Evolutionary conservation across 495 filamentous ascomycete genomes (phyloP).

Genomic region (Penicillium ochrochloron): DNA sequence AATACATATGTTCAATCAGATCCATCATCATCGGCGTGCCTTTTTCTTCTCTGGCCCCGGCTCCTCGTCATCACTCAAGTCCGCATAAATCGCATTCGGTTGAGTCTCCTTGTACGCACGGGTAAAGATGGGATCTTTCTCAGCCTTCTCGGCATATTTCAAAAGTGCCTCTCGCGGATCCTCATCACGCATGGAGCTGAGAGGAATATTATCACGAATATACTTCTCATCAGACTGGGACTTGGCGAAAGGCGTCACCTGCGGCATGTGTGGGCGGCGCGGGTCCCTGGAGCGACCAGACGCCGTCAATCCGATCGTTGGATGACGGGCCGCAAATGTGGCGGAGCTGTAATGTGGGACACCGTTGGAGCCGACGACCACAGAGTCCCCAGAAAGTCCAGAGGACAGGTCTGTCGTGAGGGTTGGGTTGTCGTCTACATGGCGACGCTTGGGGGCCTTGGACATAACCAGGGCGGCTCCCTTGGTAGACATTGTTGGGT

Average conservation of each 20-base stretch:
- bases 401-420: conserved; percentile 80
- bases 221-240: conserved; percentile 88
- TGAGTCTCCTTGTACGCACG: conserved; percentile 91
- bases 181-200: conserved; percentile 95
- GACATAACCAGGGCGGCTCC: conserved; percentile 91
- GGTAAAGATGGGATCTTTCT: conserved; percentile 94
- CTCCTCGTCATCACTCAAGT: conserved; percentile 90
- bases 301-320: conserved; percentile 72
- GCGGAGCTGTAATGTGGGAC: conserved; percentile 51
- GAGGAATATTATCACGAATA: conserved; percentile 82
- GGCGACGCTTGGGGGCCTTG: conserved; percentile 88
- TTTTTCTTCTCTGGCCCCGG: conserved; percentile 71
- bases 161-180: conserved; percentile 92
- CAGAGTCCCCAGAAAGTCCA: conserved; percentile 81
- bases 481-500: conserved; percentile 75
- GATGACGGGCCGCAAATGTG: conserved; percentile 67
- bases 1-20: conserved; percentile 9
- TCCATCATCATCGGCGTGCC: conserved; percentile 44
- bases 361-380: conserved; percentile 62
- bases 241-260: conserved; percentile 89
- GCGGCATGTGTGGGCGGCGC: conserved; percentile 77
- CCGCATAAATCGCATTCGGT: conserved; percentile 88
- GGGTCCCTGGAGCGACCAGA: conserved; percentile 82
- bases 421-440: conserved; percentile 89
- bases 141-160: conserved; percentile 92